Evolutionary conservation across 192 early-diverging fungal species (phyloP).

Genomic region (Cladochytrium replicatum): DNA sequence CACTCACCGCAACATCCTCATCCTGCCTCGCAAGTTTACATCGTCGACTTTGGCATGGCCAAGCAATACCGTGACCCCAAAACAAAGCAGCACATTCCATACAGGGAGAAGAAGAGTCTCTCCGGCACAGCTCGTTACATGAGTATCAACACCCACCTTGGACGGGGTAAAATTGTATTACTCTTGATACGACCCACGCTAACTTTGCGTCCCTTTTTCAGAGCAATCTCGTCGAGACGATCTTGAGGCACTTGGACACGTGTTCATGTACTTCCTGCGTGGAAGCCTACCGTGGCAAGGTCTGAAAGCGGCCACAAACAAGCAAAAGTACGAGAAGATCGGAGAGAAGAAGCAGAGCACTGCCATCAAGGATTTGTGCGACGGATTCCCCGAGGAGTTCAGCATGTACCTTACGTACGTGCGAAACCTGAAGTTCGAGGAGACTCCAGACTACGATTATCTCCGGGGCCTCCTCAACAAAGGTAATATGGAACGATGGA

Average conservation of each 20-base stretch:
- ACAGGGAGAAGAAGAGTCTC: conserved; percentile 87
- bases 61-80: conserved; percentile 95
- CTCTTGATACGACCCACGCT: not conserved
- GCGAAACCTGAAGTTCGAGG: conserved; percentile 87
- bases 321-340: conserved; percentile 99
- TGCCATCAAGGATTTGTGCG: conserved; percentile 78
- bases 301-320: conserved; percentile 93
- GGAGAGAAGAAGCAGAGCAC: conserved; percentile 96
- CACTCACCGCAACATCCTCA: conserved; percentile 47
- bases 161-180: conserved; percentile 52
- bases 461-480: conserved; percentile 76
- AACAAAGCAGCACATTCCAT: conserved; percentile 95
- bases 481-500: conserved; percentile 25
- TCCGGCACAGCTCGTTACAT: conserved; percentile 97
- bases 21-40: conserved; percentile 56
- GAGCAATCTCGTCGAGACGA: conserved; percentile 98
- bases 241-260: conserved; percentile 93
- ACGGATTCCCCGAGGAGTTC: conserved; percentile 90
- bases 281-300: conserved; percentile 96
- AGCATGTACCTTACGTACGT: conserved; percentile 81
- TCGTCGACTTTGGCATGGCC: conserved; percentile 98
- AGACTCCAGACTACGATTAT: conserved; percentile 95
- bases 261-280: conserved; percentile 96
- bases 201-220: conserved; percentile 19
- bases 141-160: conserved; percentile 97